phyloP scores from a whole-genome alignment of 2,329 filamentous ascomycete genomes.

The Talaromyces sp. region DNA sequence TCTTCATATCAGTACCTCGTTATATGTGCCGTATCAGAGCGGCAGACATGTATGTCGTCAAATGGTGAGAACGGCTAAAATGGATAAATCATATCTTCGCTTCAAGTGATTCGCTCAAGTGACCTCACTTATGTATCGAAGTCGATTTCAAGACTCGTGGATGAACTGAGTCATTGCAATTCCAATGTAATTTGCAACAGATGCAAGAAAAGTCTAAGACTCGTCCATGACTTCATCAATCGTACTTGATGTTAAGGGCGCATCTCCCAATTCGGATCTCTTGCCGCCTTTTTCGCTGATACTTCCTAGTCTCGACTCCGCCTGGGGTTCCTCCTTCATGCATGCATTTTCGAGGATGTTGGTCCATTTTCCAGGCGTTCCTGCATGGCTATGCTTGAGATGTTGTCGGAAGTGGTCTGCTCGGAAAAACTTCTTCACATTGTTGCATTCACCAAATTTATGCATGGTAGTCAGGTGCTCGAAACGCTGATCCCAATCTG shows the following conservation, averaged over 20 bases:
- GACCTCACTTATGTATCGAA: background rate
- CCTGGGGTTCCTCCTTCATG: slow-evolving; percentile 74
- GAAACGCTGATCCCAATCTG: slow-evolving; percentile 83
- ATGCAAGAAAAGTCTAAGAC: slow-evolving; percentile 3
- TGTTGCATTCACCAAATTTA: slow-evolving; percentile 98
- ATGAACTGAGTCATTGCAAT: background rate
- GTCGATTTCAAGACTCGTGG: background rate
- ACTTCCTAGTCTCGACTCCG: slow-evolving; percentile 27
- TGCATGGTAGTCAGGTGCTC: slow-evolving; percentile 86
- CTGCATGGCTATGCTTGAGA: slow-evolving; percentile 94
- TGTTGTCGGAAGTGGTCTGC: slow-evolving; percentile 98
- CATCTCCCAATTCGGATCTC: slow-evolving; percentile 13
- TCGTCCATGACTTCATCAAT: slow-evolving; percentile 25
- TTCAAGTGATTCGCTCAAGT: background rate
- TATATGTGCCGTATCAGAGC: background rate
- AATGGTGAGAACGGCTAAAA: background rate
- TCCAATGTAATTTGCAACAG: background rate
- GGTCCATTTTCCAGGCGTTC: slow-evolving; percentile 97
- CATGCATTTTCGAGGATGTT: slow-evolving; percentile 96
- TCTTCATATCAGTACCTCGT: background rate
- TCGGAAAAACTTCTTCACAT: slow-evolving; percentile 95
- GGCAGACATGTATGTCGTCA: background rate
- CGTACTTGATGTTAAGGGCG: slow-evolving; percentile 19
- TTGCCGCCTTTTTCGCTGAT: slow-evolving; percentile 25
- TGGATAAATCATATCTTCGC: background rate